Percentiles rank a stretch among this genome's conserved stretches.
These are phyloP conservation scores for Hymenoscyphus occultus DNA, from an alignment of 2,329 filamentous ascomycete genomes.

Conservation along the genomic window DNA sequence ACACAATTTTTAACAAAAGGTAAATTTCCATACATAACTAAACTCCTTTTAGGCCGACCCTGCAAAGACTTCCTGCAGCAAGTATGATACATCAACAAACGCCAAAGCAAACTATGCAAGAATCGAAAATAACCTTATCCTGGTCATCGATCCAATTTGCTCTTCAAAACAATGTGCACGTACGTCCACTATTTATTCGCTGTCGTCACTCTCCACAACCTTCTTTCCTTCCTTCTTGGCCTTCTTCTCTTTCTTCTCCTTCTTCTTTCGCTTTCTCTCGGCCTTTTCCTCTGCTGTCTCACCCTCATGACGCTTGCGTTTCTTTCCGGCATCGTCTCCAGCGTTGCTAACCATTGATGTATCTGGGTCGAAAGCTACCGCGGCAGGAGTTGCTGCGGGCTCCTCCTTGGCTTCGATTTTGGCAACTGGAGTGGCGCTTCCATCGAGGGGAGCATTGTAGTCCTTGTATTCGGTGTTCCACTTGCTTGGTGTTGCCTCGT, in stretches of 20 bases:
- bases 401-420: slow-evolving; percentile 41
- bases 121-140: slow-evolving; percentile 11
- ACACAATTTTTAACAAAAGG: too few species aligned
- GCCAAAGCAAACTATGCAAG: slow-evolving; percentile 15
- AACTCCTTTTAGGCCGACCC: slow-evolving; percentile 14
- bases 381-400: slow-evolving; percentile 39
- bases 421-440: slow-evolving; percentile 44
- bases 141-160: slow-evolving; percentile 5
- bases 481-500: slow-evolving; percentile 88
- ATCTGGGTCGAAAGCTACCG: slow-evolving; percentile 40
- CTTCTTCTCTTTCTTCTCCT: slow-evolving; percentile 52
- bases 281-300: slow-evolving; percentile 67
- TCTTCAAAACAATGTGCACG: not conserved
- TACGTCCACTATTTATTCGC: slow-evolving; percentile 41
- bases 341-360: slow-evolving; percentile 50
- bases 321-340: slow-evolving; percentile 62
- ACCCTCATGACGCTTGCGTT: slow-evolving; percentile 77
- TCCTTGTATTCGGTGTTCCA: slow-evolving; percentile 95
- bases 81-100: slow-evolving; percentile 18
- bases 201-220: slow-evolving; percentile 41
- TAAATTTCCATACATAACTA: slow-evolving; percentile 6
- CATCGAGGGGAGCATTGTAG: slow-evolving; percentile 58
- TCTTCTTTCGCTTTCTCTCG: slow-evolving; percentile 49
- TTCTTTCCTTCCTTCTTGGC: slow-evolving; percentile 45
- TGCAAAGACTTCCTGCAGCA: slow-evolving; percentile 16